Evolutionary conservation across 768 basidiomycete genomes (phyloP).

Genomic region (Chalciporus chontae): DNA sequence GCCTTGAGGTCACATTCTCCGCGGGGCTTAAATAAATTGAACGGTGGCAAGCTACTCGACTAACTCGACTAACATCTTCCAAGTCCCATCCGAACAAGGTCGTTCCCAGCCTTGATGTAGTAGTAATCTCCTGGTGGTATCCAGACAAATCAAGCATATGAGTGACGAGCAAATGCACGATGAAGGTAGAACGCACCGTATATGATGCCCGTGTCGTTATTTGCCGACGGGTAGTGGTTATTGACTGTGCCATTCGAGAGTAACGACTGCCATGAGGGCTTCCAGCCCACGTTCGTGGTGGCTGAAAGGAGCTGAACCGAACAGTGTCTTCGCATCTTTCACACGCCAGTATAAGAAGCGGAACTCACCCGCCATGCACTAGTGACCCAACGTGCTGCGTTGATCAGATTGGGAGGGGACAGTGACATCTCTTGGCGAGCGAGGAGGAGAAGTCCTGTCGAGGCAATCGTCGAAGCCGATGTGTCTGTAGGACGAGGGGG

Average conservation of each 20-base stretch:
- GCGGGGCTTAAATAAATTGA: background rate
- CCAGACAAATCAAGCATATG: background rate
- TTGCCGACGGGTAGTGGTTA: conserved; percentile 42
- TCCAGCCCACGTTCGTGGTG: conserved; percentile 53
- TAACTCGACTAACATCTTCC: conserved; percentile 12
- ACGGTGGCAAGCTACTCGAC: background rate
- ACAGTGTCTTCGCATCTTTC: background rate
- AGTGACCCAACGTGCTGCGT: conserved; percentile 40
- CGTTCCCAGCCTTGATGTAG: conserved; percentile 54
- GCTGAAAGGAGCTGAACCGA: conserved; percentile 40
- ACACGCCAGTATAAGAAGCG: background rate
- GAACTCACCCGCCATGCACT: conserved; percentile 47
- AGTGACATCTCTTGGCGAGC: conserved; percentile 39
- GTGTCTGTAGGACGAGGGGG: conserved; percentile 65
- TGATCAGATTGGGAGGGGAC: conserved; percentile 23
- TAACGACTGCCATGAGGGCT: conserved; percentile 58
- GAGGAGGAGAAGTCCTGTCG: conserved; percentile 56
- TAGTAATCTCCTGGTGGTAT: conserved; percentile 60
- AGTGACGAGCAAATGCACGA: background rate
- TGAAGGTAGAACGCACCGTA: conserved; percentile 37
- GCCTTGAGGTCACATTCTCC: too few species aligned
- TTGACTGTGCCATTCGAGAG: conserved; percentile 67
- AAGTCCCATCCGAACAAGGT: conserved; percentile 44
- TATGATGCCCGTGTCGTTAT: conserved; percentile 58
- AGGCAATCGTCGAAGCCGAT: conserved; percentile 63